Conservation (phyloP, 192 early-diverging fungal genomes). For the Oehlia diaphana region DNA sequence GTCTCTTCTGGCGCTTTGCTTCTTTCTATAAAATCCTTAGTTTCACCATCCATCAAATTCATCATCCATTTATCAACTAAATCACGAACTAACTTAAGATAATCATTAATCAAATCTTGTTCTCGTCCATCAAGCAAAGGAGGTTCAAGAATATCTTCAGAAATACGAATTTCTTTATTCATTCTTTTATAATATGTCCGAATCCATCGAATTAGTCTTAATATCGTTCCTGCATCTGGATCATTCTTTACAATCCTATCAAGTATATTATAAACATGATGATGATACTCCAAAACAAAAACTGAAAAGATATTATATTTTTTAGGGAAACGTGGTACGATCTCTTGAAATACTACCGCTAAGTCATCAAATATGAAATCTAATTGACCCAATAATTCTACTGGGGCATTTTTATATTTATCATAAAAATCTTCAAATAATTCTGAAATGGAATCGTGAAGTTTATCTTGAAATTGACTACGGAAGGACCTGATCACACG, state of each 20-base stretch:
- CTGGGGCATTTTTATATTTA: constrained; percentile 58
- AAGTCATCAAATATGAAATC: constrained; percentile 91
- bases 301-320: constrained; percentile 95
- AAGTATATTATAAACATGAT: constrained; percentile 79
- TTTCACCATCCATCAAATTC: constrained; percentile 87
- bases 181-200: constrained; percentile 90
- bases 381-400: constrained; percentile 59
- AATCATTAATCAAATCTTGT: constrained; percentile 84
- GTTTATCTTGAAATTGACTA: constrained; percentile 75
- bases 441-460: constrained; percentile 68
- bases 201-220: constrained; percentile 85
- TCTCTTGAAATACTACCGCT: constrained; percentile 82
- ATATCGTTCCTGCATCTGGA: constrained; percentile 87
- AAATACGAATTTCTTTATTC: constrained; percentile 81
- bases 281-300: constrained; percentile 95
- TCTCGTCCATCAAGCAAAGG: constrained; percentile 91
- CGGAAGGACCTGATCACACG: constrained; percentile 70
- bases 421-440: constrained; percentile 68
- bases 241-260: constrained; percentile 69
- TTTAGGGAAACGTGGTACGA: constrained; percentile 85
- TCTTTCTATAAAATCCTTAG: constrained; percentile 73
- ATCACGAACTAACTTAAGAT: constrained; percentile 83
- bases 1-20: constrained; percentile 73
- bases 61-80: constrained; percentile 91
- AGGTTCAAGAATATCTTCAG: constrained; percentile 88